Evolutionary conservation across 129 eudicot species (phyloP).

Genomic region (Daucus carota): DNA sequence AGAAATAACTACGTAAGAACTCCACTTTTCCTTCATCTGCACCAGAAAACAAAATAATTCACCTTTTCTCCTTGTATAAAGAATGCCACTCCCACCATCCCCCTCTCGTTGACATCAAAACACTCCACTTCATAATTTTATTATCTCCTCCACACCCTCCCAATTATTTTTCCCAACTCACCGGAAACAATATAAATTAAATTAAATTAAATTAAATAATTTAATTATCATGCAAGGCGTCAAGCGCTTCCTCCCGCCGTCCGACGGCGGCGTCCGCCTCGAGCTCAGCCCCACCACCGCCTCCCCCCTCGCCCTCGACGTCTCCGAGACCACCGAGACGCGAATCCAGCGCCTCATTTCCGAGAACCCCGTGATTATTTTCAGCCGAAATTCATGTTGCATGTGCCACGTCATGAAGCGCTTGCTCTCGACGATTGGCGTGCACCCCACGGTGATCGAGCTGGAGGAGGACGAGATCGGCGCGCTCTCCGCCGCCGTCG

Average conservation of each 20-base stretch:
- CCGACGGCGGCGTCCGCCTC: constrained; percentile 66
- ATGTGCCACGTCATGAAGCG: constrained; percentile 97
- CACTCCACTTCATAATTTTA: background rate
- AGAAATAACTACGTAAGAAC: background rate
- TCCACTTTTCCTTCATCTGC: background rate
- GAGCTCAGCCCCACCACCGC: constrained; percentile 54
- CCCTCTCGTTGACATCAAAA: constrained; percentile 1
- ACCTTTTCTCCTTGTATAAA: background rate
- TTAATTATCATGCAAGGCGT: constrained; percentile 39
- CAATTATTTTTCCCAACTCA: background rate
- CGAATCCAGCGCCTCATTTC: constrained; percentile 72
- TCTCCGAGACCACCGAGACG: constrained; percentile 65
- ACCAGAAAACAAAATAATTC: background rate
- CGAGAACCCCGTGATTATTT: constrained; percentile 76
- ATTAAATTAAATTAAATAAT: too few species aligned
- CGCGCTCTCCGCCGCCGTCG: constrained; percentile 29
- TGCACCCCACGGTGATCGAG: constrained; percentile 85
- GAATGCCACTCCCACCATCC: constrained; percentile 5
- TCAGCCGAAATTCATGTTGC: constrained; percentile 77
- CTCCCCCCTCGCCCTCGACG: constrained; percentile 73
- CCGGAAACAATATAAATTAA: background rate
- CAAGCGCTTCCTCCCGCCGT: constrained; percentile 22
- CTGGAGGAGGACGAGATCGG: constrained; percentile 82
- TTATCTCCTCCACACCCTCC: background rate
- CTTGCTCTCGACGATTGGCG: constrained; percentile 58